Evolutionary conservation across 257 asterid species (phyloP).

Genomic region (Plectranthus barbatus): DNA sequence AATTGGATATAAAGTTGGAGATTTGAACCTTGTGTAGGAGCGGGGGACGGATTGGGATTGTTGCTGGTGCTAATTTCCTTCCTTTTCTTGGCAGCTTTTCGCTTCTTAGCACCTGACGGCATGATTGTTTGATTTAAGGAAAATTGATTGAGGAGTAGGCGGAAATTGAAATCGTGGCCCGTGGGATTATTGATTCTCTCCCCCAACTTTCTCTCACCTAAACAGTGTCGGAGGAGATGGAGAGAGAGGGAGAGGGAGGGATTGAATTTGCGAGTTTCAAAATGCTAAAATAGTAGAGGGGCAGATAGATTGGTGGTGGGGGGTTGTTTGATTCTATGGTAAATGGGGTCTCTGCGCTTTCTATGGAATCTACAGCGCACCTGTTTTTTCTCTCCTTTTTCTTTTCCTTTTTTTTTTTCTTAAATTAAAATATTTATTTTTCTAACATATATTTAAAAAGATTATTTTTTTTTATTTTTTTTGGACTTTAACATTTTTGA

Average conservation of each 20-base stretch:
- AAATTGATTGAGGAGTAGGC: not conserved
- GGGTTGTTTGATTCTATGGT: conserved; percentile 17
- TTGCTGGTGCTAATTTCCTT: conserved; percentile 27
- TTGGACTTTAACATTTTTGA: too few relatives aligned
- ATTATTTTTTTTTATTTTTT: too few relatives aligned
- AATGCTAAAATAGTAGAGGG: conserved; percentile 9
- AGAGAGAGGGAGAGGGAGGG: not conserved
- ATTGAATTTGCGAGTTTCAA: conserved; percentile 5
- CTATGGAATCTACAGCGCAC: not conserved
- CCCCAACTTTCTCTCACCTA: conserved; percentile 3
- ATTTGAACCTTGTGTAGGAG: conserved; percentile 29
- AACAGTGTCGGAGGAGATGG: not conserved
- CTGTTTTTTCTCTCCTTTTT: not conserved
- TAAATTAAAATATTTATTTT: not conserved
- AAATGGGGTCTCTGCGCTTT: not conserved
- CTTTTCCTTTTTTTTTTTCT: too few relatives aligned
- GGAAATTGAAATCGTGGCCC: conserved; percentile 10
- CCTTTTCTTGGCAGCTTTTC: conserved; percentile 64
- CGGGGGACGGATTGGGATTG: conserved; percentile 16
- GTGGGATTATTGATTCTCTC: conserved; percentile 10
- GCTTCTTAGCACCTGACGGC: conserved; percentile 71
- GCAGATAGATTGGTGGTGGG: conserved; percentile 25
- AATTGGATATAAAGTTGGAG: conserved; percentile 2
- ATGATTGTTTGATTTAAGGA: conserved; percentile 26
- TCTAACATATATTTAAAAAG: not conserved